Evolutionary conservation across 2,329 filamentous ascomycete genomes (phyloP).

Genomic region (Aspergillus pseudotamarii): DNA sequence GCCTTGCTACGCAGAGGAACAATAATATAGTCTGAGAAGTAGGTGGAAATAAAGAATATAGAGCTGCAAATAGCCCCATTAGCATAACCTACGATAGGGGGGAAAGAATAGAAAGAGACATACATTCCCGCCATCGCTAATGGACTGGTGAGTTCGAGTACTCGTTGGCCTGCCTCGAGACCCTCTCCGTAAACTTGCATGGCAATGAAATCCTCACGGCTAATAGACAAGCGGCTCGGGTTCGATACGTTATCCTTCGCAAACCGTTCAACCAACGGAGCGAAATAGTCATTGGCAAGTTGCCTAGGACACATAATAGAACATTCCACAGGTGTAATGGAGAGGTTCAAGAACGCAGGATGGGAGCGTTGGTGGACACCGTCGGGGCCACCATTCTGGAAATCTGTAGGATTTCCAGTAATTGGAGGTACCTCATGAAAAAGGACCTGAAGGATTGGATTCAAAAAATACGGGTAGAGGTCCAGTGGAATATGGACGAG

Average conservation of each 20-base stretch:
- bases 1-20: conserved; percentile 75
- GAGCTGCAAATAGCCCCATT: conserved; percentile 52
- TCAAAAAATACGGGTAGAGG: conserved; percentile 75
- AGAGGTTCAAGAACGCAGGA: conserved; percentile 90
- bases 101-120: conserved; percentile 28
- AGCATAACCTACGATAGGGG: neutral
- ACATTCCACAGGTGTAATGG: conserved; percentile 88
- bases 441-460: conserved; percentile 83
- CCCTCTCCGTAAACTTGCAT: conserved; percentile 89
- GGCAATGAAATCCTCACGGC: conserved; percentile 79
- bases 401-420: conserved; percentile 45
- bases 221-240: conserved; percentile 68
- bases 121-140: conserved; percentile 86
- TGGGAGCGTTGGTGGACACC: conserved; percentile 48
- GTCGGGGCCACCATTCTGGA: conserved; percentile 33
- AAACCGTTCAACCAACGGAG: conserved; percentile 68
- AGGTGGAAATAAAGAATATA: conserved; percentile 98
- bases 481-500: conserved; percentile 87
- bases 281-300: conserved; percentile 74
- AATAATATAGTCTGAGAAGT: conserved; percentile 96
- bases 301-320: conserved; percentile 83
- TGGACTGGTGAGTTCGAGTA: conserved; percentile 88
- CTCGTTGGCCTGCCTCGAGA: conserved; percentile 85
- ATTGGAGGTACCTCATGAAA: conserved; percentile 60
- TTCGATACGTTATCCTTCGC: conserved; percentile 44